Percentiles rank a stretch among this genome's conserved stretches.
These are phyloP conservation scores for Colletotrichum lentis DNA, from an alignment of 2,329 filamentous ascomycete species.

Conservation along the genomic window DNA sequence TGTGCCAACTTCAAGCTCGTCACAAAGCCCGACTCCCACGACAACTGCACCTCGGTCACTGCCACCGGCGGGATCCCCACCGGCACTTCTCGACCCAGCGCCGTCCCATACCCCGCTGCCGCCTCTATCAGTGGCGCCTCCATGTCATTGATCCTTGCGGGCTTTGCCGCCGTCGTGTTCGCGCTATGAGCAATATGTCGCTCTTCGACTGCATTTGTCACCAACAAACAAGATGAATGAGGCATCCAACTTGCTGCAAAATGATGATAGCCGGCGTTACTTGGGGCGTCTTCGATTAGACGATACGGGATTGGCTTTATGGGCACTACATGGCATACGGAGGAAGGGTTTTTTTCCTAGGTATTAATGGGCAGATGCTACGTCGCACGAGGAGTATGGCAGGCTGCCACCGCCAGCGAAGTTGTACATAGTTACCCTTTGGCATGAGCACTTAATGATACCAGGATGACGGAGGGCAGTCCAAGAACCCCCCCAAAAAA, in stretches of 20 bases:
- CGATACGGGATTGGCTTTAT: not conserved
- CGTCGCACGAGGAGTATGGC: constrained; percentile 14
- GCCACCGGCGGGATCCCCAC: constrained; percentile 1
- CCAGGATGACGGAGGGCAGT: constrained; percentile 22
- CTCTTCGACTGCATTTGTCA: not conserved
- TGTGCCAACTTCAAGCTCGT: constrained; percentile 67
- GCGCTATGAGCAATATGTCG: constrained; percentile 34
- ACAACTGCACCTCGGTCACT: constrained; percentile 30
- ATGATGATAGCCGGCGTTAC: not conserved
- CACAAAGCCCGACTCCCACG: constrained; percentile 34
- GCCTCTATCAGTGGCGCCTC: constrained; percentile 35
- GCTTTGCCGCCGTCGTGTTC: constrained; percentile 41
- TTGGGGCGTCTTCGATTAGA: constrained; percentile 1
- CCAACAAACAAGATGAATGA: not conserved
- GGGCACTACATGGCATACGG: not conserved
- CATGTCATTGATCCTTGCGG: constrained; percentile 27
- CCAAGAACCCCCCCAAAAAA: not conserved
- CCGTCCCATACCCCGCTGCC: constrained; percentile 27
- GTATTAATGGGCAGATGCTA: constrained; percentile 14
- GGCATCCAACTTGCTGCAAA: not conserved
- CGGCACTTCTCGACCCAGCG: not conserved
- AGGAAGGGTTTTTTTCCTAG: not conserved
- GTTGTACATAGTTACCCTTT: constrained; percentile 23
- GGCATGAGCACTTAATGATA: constrained; percentile 26
- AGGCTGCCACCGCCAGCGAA: not conserved